Conservation (phyloP, 305 asterid species). For the Solanum hybrid region DNA sequence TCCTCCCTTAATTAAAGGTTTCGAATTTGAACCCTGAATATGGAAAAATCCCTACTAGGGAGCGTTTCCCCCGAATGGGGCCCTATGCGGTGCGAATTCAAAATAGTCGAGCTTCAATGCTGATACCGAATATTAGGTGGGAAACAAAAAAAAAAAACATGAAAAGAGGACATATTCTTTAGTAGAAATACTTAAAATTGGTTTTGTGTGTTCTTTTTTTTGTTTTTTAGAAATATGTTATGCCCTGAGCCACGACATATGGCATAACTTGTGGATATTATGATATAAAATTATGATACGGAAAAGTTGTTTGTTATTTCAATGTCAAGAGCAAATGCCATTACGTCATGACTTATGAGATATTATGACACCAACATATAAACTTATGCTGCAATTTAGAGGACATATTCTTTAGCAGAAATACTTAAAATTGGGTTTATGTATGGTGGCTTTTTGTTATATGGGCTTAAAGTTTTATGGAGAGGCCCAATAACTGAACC, state of each 20-base stretch:
- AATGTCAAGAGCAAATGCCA: neutral
- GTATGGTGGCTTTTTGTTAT: neutral
- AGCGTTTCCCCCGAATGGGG: too few species aligned
- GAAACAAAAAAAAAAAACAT: too few species aligned
- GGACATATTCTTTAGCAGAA: neutral
- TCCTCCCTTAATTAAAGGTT: too few species aligned
- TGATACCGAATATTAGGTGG: neutral
- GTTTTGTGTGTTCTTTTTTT: neutral
- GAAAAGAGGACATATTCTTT: neutral
- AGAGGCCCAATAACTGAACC: neutral
- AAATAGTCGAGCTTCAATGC: too few species aligned
- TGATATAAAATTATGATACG: neutral
- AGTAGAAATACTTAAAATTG: neutral
- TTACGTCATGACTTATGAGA: neutral
- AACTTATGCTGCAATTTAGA: neutral
- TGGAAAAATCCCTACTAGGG: too few species aligned
- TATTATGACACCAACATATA: too few species aligned
- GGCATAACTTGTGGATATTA: neutral
- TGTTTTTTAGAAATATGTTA: neutral
- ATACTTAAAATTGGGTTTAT: neutral
- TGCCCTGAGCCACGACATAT: neutral
- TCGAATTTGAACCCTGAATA: accelerated
- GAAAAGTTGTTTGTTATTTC: neutral
- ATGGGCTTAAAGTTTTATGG: neutral
- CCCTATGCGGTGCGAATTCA: too few species aligned